These are phyloP conservation scores for Castanospermum australe DNA, from an alignment of 306 rosid genomes.

Conservation along the genomic window DNA sequence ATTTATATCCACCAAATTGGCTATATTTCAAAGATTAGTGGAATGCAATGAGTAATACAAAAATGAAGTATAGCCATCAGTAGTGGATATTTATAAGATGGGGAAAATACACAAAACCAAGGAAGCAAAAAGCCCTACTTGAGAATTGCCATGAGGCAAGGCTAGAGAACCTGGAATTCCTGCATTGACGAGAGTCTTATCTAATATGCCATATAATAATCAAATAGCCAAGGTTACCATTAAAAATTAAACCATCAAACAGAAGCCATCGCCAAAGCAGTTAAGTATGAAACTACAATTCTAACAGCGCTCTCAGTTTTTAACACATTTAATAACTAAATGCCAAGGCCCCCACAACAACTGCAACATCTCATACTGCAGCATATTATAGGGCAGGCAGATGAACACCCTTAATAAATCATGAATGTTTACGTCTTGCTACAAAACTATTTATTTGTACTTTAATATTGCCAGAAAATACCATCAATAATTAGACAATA, in stretches of 20 bases:
- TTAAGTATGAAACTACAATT: neutral
- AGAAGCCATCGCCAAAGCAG: conserved; percentile 8
- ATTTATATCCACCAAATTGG: neutral
- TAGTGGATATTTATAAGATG: conserved; percentile 5
- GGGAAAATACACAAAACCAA: conserved; percentile 14
- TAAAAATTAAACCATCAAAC: neutral
- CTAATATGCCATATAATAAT: conserved; percentile 20
- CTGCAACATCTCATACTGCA: conserved; percentile 1
- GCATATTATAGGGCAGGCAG: conserved; percentile 16
- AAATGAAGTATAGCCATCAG: conserved; percentile 10
- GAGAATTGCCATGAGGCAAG: too few species aligned
- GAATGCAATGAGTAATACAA: conserved; percentile 9
- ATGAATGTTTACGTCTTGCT: conserved; percentile 15
- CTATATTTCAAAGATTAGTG: neutral
- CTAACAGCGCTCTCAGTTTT: neutral
- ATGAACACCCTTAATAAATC: conserved; percentile 6
- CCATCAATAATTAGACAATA: neutral
- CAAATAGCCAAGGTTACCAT: neutral
- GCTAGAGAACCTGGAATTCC: neutral
- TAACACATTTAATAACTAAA: neutral
- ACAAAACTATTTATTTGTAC: neutral
- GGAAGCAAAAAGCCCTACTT: neutral
- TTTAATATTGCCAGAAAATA: conserved; percentile 7
- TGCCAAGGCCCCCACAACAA: conserved; percentile 14
- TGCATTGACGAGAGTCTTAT: neutral